Base-by-base conservation (phyloP, 345 rosid species). In the Salix purpurea region DNA sequence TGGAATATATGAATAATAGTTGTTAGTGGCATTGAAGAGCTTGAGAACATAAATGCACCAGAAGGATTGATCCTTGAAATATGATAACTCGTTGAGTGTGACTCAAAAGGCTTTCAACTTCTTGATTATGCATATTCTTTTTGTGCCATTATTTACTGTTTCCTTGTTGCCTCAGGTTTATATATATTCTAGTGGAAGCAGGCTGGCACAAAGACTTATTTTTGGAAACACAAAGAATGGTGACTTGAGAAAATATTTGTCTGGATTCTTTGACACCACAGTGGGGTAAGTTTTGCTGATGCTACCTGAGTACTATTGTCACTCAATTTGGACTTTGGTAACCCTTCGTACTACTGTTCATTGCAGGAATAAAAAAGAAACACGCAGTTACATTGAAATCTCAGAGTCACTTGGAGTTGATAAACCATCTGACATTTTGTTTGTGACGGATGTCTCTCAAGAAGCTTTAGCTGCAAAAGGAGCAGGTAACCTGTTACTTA, bases 181-280 rank as follows among this genome's bases (percentile, higher is more conserved):
- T 85, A 93, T 95, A 81, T 95, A 95, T 87, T 96, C 97, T 44
- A 96, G 97, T 61, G 98, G 99, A 60, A 93, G 99, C 86, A 86
- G 99, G 79, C 86, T 96, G 88, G 92, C 98, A 9, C 99, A 93
- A 73, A 89, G 97, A 83, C 97, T 92, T 62, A 54, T 96, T 74
- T 93, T 96, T 76, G 97, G 99, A 37, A 88, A 96, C 74, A 88
- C 99, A 70, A 86, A 86, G 70, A 81, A 82, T 80, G 99, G 99
- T 13, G 95, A 96, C 86, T 80, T 93, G 71, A 89, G 98, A 81
- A 89, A 89, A 84, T 93, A 88, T 83, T 77, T 93, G 56, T 88
- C 94, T 34, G 93, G 98, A 71, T 96, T 86, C 83, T 96, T 92
- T 65, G 98, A 89, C 88, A 92, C 97, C 6, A 73, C 88, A 19